phyloP scores from a whole-genome alignment of 139 green algal genomes.

The Haematococcus lacustris region DNA sequence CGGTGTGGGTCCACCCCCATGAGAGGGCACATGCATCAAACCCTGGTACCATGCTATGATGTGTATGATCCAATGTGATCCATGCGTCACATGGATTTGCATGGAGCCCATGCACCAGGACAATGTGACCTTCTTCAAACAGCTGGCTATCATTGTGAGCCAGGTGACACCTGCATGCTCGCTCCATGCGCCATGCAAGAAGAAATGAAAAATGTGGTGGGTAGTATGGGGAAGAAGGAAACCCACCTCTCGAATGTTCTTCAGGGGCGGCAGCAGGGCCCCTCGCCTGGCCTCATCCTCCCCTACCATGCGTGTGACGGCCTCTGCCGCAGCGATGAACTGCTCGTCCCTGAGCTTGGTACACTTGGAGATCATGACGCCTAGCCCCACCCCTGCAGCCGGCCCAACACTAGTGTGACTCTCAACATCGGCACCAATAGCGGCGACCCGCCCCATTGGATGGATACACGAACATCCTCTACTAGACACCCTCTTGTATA shows the following conservation, averaged over 20 bases:
- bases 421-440: too few relatives aligned
- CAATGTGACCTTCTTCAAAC: background rate
- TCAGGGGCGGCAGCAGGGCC: conserved; percentile 51
- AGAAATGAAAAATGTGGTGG: background rate
- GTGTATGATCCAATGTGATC: background rate
- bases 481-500: too few relatives aligned
- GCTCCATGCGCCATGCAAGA: background rate
- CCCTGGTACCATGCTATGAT: too few relatives aligned
- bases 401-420: too few relatives aligned
- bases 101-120: conserved; percentile 17
- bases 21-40: too few relatives aligned
- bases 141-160: background rate
- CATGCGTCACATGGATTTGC: background rate
- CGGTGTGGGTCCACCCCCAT: too few relatives aligned
- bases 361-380: conserved; percentile 30
- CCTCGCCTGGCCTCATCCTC: conserved; percentile 55
- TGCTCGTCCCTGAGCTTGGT: conserved; percentile 77
- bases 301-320: conserved; percentile 56
- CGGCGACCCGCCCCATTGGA: too few relatives aligned
- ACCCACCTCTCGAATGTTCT: conserved; percentile 45
- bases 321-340: conserved; percentile 69
- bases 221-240: background rate
- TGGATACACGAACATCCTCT: too few relatives aligned
- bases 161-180: background rate
- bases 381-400: conserved; percentile 28